Evolutionary conservation across 1,284 basidiomycete species (phyloP).

Genomic region (Apiotrichum montevideense): DNA sequence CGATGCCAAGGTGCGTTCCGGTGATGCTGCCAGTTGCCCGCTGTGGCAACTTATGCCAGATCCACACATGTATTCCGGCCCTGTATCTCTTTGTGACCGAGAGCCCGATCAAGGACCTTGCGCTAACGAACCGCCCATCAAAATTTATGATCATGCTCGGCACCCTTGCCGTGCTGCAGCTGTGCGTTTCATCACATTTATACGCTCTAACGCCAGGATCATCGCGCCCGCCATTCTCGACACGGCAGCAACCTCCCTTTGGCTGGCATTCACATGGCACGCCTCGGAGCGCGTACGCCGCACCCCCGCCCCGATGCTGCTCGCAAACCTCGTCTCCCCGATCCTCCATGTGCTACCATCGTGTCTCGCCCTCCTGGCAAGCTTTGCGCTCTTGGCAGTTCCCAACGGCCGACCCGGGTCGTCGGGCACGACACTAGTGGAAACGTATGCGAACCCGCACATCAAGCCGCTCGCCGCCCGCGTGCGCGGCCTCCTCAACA

Average conservation of each 20-base stretch:
- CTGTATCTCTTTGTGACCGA: constrained; percentile 27
- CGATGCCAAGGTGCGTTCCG: constrained; percentile 17
- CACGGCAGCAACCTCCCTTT: constrained; percentile 19
- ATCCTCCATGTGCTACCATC: too few species aligned
- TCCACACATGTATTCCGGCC: constrained; percentile 25
- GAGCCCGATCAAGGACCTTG: constrained; percentile 16
- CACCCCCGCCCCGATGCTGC: not conserved
- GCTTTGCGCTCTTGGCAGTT: too few species aligned
- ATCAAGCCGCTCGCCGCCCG: not conserved
- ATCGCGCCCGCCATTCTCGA: constrained; percentile 25
- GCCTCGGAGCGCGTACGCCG: constrained; percentile 9
- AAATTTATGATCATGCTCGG: constrained; percentile 28
- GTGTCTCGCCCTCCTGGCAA: too few species aligned
- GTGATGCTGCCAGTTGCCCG: too few species aligned
- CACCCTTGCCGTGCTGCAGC: constrained; percentile 23
- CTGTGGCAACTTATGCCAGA: constrained; percentile 16
- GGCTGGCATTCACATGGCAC: constrained; percentile 27
- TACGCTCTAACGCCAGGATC: constrained; percentile 26
- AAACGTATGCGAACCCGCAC: not conserved
- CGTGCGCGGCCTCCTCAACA: not conserved
- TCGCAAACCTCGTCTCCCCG: constrained; percentile 25
- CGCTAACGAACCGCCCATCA: constrained; percentile 19
- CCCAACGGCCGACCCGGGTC: not conserved
- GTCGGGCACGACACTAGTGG: not conserved
- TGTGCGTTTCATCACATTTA: constrained; percentile 18